Evolutionary conservation across 2,329 filamentous ascomycete species (phyloP), one percentile per base, ranked within the genome.

Genomic region (Fusarium goolgardi): DNA sequence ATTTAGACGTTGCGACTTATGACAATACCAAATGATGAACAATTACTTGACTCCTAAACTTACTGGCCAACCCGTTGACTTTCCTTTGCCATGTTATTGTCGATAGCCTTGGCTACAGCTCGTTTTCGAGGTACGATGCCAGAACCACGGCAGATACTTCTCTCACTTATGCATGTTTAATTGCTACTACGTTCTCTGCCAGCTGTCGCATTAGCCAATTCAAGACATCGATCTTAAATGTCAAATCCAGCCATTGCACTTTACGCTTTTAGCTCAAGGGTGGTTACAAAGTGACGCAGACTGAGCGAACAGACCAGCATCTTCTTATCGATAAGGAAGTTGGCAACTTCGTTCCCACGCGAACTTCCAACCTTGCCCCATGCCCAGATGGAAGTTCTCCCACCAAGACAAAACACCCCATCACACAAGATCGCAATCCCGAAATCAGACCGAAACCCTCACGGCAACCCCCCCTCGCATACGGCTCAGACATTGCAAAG

Each of bases 321-420:
- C 18, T 4, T 47, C 67, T 75, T 76, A 76, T 76, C 75, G 75
- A 76, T 76, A 76, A 76, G 71, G 55, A 70, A 71, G 61, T 69
- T 70, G 67, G 68, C 53, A 61, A 61, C 69, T 64, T 63, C 34
- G 18, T 66, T 64, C 61, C 44, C 45, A 63, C 39, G 59, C 55
- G 55, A 62, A 59, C 44, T 59, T 53, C 37, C 44, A 49, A 63
- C 39, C 59, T 63, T 63, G 62, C 47, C 61, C 62, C 62, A 65
- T 65, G 47, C 54, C 35, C 27, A 50, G 49, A 45, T 65, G 43
- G 60, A 60, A 60, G 47, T 65, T 65, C 60, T 65, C 54, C 55
- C 61, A 73, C 64, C 70, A 74, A 58, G 37, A 50, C 34, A 64
- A 71, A 71, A 62, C 64, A 43, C 63, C 59, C 60, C 67, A 66